phyloP scores from a whole-genome alignment of 2,329 filamentous ascomycete genomes.

The Alternaria arborescens region DNA sequence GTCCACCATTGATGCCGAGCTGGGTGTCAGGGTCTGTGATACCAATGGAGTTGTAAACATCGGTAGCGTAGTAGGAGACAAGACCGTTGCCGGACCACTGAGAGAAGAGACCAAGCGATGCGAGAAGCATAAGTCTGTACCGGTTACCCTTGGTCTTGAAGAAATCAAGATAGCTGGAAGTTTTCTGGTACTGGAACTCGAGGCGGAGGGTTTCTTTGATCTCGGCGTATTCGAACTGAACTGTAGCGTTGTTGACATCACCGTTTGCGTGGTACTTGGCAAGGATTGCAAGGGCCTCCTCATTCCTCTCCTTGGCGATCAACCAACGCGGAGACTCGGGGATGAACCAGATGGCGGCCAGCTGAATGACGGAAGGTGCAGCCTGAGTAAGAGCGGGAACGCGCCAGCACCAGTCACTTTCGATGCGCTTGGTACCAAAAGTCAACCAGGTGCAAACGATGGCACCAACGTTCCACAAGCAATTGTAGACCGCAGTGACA shows the following conservation, averaged over 20 bases:
- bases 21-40: slow-evolving; percentile 58
- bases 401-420: slow-evolving; percentile 60
- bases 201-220: slow-evolving; percentile 70
- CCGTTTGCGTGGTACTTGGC: slow-evolving; percentile 71
- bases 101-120: slow-evolving; percentile 71
- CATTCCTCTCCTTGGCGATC: slow-evolving; percentile 68
- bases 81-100: slow-evolving; percentile 74
- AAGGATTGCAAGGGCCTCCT: slow-evolving; percentile 69
- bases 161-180: slow-evolving; percentile 68
- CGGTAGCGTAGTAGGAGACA: slow-evolving; percentile 72
- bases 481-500: slow-evolving; percentile 73
- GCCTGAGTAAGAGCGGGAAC: slow-evolving; percentile 64
- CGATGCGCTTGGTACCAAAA: slow-evolving; percentile 50
- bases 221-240: slow-evolving; percentile 72
- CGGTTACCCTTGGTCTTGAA: slow-evolving; percentile 70
- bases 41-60: slow-evolving; percentile 68
- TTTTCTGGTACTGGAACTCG: slow-evolving; percentile 61
- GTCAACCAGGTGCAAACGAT: slow-evolving; percentile 68
- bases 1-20: slow-evolving; percentile 61
- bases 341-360: slow-evolving; percentile 69
- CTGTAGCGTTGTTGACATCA: slow-evolving; percentile 65
- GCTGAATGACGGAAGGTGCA: slow-evolving; percentile 62
- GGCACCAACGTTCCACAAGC: slow-evolving; percentile 70
- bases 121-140: slow-evolving; percentile 68
- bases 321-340: slow-evolving; percentile 69